Evolutionary conservation across 2,329 filamentous ascomycete species (phyloP), one percentile per base, ranked within the genome.

Genomic region (Emmonsia crescens): DNA sequence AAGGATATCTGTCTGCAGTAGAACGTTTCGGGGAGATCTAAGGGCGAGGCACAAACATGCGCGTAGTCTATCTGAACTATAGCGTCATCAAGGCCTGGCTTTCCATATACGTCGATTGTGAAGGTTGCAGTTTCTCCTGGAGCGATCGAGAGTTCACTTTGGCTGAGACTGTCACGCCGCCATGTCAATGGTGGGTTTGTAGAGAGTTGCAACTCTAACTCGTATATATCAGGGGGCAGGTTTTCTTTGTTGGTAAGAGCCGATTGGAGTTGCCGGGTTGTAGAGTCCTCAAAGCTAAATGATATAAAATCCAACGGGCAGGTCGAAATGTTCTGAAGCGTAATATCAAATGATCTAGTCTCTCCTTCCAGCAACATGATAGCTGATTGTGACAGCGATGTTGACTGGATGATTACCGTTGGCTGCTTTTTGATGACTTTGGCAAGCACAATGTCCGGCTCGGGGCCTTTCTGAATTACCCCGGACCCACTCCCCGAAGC

Each of bases 351-450:
- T 0, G 79, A 79, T 67, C 86, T 87, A 27, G 83, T 83, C 74
- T 99, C 93, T 51, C 94, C 94, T 76, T 97, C 93, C 5, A 99
- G 80, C 12, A 99, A 82, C 91, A 96, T 96, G 42, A 96, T 78
- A 10, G 91, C 89, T 27, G 89, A 89, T 69, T 96, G 92, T 0
- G 88, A 84, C 1, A 96, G 80, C 14, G 88, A 90, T 3, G 87
- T 88, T 8, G 86, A 86, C 69, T 89, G 87, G 24, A 96, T 82
- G 2, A 86, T 77, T 3, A 97, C 78, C 3, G 89, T 76, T 5
- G 94, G 94, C 71, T 96, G 91, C 52, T 85, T 80, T 2, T 85
- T 81, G 62, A 96, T 91, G 29, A 96, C 89, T 59, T 84, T 90
- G 49, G 95, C 80, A 29, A 80, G 79, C 56, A 74, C 66, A 68